Base-by-base conservation (phyloP, 306 rosid genomes). In the Ziziphus jujuba region DNA sequence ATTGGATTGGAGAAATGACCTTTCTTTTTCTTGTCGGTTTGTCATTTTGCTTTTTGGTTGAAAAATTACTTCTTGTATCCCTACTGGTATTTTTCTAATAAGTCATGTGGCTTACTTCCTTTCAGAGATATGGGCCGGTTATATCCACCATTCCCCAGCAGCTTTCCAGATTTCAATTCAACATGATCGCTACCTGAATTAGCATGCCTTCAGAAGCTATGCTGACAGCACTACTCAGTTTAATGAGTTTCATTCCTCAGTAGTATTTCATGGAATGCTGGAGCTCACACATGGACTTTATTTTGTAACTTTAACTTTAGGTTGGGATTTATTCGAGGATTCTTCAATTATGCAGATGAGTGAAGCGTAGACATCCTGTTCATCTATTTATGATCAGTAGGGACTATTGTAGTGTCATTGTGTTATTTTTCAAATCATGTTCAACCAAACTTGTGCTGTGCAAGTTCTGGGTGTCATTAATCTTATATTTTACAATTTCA, bases 111-210 rank as follows among this genome's bases (percentile, higher is more conserved):
- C n/a, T 72, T 66, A 21, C 63, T 49, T 28, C 71, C 44, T 64
- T 77, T 70, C 96, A 95, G 99, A 85, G 99, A 84, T 95, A 95
- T 51, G 99, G 99, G 21, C 95, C 96, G 11, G 97, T 95, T 69
- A 95, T 95, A 75, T 95, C 97, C 70, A 91, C 96, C 72, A 95
- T 95, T 69, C 99, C 99, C 12, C 97, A 91, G 75, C 99, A 91
- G 81, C 92, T 95, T 47, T 95, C 99, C 64, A 84, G 99, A 86
- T 95, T 95, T 79, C 95, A 95, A 82, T 95, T 95, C 82, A 91
- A 91, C 81, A 95, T 95, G 99, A 95, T 95, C 82, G 79, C 95
- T 50, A 82, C 85, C 64, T 88, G 84, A 87, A 59, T 44, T 36
- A 48, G 78, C 20, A 19, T 52, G 67, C 43, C 65, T 47, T 36